Conservation (phyloP, 768 basidiomycete genomes). For the Termitomyces sp. region DNA sequence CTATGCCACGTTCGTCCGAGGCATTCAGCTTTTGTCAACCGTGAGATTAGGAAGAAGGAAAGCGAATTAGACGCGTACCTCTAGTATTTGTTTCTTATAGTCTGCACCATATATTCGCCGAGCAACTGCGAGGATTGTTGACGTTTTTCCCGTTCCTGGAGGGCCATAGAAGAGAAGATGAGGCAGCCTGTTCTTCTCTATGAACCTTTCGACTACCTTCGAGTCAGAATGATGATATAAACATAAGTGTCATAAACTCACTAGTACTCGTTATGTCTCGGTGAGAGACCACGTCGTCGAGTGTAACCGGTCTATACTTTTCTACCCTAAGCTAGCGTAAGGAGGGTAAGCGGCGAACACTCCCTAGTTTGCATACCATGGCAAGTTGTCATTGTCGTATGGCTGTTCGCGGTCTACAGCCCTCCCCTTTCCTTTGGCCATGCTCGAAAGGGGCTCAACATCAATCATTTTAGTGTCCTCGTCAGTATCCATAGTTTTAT, state of each 20-base stretch:
- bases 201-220: slow-evolving; percentile 86
- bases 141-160: slow-evolving; percentile 97
- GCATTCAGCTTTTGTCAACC: slow-evolving; percentile 72
- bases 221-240: slow-evolving; percentile 8
- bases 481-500: slow-evolving; percentile 48
- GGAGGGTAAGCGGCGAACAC: not conserved
- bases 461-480: slow-evolving; percentile 51
- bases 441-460: slow-evolving; percentile 28
- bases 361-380: slow-evolving; percentile 52
- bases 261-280: slow-evolving; percentile 94
- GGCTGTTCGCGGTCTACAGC: slow-evolving; percentile 36
- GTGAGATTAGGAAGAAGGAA: not conserved
- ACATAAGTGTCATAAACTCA: slow-evolving; percentile 32
- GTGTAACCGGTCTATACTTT: slow-evolving; percentile 88
- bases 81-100: slow-evolving; percentile 89
- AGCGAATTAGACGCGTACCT: slow-evolving; percentile 43
- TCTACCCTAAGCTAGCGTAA: slow-evolving; percentile 69
- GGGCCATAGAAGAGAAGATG: slow-evolving; percentile 97
- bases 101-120: slow-evolving; percentile 87
- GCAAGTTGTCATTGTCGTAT: slow-evolving; percentile 62
- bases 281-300: slow-evolving; percentile 96
- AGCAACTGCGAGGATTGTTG: slow-evolving; percentile 93
- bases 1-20: slow-evolving; percentile 97
- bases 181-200: slow-evolving; percentile 89
- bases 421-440: slow-evolving; percentile 71